Evolutionary conservation across 768 basidiomycete species (phyloP).

Genomic region (Podaxis pistillaris): DNA sequence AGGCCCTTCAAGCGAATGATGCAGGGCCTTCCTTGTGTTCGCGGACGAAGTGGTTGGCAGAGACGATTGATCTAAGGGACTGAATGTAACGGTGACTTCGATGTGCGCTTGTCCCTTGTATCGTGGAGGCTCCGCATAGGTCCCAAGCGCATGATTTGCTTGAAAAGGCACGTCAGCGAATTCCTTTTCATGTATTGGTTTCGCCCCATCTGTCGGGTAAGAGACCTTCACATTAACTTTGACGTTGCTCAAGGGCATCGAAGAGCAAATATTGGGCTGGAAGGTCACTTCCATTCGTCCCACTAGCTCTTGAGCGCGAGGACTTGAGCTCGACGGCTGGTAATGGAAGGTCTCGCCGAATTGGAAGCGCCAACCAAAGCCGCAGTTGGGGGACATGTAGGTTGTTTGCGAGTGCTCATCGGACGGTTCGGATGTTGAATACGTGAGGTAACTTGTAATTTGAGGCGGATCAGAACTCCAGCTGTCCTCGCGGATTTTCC

Average conservation of each 20-base stretch:
- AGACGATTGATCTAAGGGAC: background rate
- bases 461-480: background rate
- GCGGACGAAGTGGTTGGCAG: background rate
- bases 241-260: background rate
- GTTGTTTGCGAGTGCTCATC: background rate
- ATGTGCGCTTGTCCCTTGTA: slow-evolving; percentile 1
- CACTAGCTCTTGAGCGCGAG: slow-evolving; percentile 3
- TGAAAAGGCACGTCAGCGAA: background rate
- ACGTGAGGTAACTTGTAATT: background rate
- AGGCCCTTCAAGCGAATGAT: slow-evolving; percentile 1
- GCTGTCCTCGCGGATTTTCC: slow-evolving; percentile 3
- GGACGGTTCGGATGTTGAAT: background rate
- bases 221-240: slow-evolving; percentile 3
- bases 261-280: background rate
- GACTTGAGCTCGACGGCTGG: background rate
- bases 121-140: background rate
- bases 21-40: background rate
- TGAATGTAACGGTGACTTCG: slow-evolving; percentile 2
- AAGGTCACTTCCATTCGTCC: background rate
- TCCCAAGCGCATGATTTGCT: background rate
- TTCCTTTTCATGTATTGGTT: background rate
- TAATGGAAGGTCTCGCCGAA: background rate
- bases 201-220: background rate
- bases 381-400: slow-evolving; percentile 1
- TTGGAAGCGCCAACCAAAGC: slow-evolving; percentile 7